A percentile compares a stretch with the other conserved stretches of the same genome.
Conservation (phyloP, 176 grass and related monocot species). For the Aegilops longissima region DNA sequence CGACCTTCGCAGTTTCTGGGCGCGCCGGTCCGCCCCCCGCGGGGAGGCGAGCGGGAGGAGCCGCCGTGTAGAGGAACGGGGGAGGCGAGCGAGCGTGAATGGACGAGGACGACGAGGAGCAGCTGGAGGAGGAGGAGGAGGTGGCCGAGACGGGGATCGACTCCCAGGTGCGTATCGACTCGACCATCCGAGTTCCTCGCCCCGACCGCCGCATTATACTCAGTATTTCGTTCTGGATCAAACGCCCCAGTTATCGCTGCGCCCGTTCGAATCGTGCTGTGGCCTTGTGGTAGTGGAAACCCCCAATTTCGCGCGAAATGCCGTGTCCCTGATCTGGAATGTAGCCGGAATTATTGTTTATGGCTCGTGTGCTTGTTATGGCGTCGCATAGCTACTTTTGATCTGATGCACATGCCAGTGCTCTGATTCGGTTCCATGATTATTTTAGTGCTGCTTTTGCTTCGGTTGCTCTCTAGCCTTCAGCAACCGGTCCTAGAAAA, state of each 20-base stretch:
- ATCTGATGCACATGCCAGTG: background rate
- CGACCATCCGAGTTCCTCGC: background rate
- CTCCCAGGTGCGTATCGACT: slow-evolving; percentile 53
- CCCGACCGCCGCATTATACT: background rate
- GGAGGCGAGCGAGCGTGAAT: slow-evolving; percentile 17
- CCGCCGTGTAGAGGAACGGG: background rate
- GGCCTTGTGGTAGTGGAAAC: background rate
- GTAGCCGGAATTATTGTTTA: background rate
- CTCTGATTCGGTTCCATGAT: background rate
- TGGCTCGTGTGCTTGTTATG: background rate
- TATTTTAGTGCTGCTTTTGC: too few relatives aligned
- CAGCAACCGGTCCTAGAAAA: background rate
- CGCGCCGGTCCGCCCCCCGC: too few relatives aligned
- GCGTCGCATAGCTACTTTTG: background rate
- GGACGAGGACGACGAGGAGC: slow-evolving; percentile 25
- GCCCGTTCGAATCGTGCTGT: slow-evolving; percentile 8
- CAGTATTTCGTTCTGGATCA: background rate
- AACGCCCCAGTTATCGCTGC: background rate
- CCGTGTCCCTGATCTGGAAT: background rate
- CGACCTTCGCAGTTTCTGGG: background rate
- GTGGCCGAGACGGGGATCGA: slow-evolving; percentile 54
- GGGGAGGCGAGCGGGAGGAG: background rate
- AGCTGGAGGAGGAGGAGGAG: slow-evolving; percentile 46
- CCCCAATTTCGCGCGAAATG: slow-evolving; percentile 11
- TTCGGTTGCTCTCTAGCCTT: background rate